Evolutionary conservation across 768 basidiomycete species (phyloP).

Genomic region (Tricholoma sp.): DNA sequence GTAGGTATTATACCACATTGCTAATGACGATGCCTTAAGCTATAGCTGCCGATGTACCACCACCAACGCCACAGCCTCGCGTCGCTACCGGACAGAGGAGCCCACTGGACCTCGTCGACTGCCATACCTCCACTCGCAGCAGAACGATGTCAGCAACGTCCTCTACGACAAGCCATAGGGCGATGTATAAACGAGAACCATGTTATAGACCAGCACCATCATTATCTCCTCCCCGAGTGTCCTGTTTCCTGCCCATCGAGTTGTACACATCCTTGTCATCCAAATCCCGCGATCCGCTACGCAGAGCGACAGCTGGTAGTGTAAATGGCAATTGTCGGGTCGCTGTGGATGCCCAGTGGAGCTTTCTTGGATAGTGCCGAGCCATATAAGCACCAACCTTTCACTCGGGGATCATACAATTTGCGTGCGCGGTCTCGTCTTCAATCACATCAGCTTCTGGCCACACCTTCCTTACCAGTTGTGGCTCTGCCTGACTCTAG

Average conservation of each 20-base stretch:
- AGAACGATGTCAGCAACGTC: conserved; percentile 24
- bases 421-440: conserved; percentile 13
- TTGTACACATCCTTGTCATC: conserved; percentile 19
- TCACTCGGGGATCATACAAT: conserved; percentile 14
- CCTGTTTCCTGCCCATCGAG: conserved; percentile 19
- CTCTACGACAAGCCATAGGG: conserved; percentile 19
- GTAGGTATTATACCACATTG: not conserved
- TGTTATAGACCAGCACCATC: conserved; percentile 23
- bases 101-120: conserved; percentile 30
- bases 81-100: conserved; percentile 5
- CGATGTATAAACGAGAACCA: conserved; percentile 40
- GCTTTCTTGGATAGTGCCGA: conserved; percentile 9
- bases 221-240: conserved; percentile 9
- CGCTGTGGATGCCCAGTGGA: conserved; percentile 16
- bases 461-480: conserved; percentile 20
- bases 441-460: conserved; percentile 24
- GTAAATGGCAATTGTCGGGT: conserved; percentile 21
- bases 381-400: conserved; percentile 16
- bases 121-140: conserved; percentile 29
- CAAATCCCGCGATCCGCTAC: conserved; percentile 22
- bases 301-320: conserved; percentile 21
- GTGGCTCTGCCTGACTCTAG: conserved; percentile 17
- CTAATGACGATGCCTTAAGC: not conserved
- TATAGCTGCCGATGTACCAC: conserved; percentile 10
- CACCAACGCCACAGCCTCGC: conserved; percentile 13